Conservation (phyloP, 108 stramenopile species). For the Cylindrotheca closterium region DNA sequence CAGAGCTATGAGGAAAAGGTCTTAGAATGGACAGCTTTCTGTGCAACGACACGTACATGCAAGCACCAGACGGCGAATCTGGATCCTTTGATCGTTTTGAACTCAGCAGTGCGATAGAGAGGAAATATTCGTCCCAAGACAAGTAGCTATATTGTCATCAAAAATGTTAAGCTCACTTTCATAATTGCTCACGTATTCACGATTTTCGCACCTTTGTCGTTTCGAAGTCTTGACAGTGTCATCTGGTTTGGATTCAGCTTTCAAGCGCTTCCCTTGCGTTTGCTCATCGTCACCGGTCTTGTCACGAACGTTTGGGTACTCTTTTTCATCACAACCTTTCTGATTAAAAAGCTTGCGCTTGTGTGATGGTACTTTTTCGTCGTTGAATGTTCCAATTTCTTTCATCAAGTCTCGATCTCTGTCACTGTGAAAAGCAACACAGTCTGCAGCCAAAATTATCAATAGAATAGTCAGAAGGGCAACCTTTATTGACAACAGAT, state of each 20-base stretch:
- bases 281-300: background rate
- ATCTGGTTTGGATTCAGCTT: too few relatives aligned
- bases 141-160: constrained; percentile 44
- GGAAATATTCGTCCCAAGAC: constrained; percentile 98
- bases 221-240: constrained; percentile 16
- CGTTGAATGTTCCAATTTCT: too few relatives aligned
- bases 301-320: too few relatives aligned
- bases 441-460: too few relatives aligned
- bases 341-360: background rate
- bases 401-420: too few relatives aligned
- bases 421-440: too few relatives aligned
- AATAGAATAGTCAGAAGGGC: too few relatives aligned
- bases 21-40: background rate
- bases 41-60: constrained; percentile 27
- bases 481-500: too few relatives aligned
- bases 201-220: constrained; percentile 10
- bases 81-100: constrained; percentile 95
- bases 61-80: constrained; percentile 53
- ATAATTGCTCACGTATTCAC: background rate
- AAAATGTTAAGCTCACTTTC: background rate
- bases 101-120: constrained; percentile 86
- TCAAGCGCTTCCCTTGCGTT: background rate
- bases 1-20: background rate
- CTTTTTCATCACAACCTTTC: too few relatives aligned
- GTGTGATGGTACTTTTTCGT: background rate